These are phyloP conservation scores for Cryptosporidium viatorum DNA, from an alignment of 169 alveolate species.

Conservation along the genomic window DNA sequence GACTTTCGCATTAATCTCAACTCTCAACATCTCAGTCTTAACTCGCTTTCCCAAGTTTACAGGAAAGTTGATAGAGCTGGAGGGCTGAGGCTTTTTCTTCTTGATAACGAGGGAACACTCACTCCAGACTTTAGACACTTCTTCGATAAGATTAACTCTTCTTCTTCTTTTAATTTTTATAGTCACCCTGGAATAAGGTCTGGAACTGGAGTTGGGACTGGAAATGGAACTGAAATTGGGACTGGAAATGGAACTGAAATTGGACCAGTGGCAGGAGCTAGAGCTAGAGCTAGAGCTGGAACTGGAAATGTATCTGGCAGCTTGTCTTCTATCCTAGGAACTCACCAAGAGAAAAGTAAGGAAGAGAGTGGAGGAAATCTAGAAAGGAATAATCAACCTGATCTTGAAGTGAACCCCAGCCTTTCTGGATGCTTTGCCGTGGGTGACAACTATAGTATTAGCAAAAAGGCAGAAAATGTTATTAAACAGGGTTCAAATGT, in stretches of 20 bases:
- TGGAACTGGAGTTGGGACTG: too few relatives aligned
- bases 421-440: background rate
- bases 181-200: background rate
- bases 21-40: constrained; percentile 31
- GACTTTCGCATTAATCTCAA: constrained; percentile 30
- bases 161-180: background rate
- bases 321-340: background rate
- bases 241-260: too few relatives aligned
- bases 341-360: background rate
- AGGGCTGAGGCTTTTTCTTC: constrained; percentile 76
- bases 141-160: constrained; percentile 30
- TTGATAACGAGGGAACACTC: constrained; percentile 83
- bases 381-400: too few relatives aligned
- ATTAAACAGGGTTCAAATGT: too few relatives aligned
- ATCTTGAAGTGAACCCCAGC: background rate
- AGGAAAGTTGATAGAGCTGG: background rate
- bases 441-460: too few relatives aligned
- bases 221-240: too few relatives aligned
- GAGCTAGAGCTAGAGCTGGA: background rate
- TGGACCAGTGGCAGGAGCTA: background rate
- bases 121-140: constrained; percentile 78
- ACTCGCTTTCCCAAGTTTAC: constrained; percentile 26
- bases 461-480: background rate
- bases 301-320: background rate
- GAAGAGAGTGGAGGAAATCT: background rate